Percentiles rank a stretch among this genome's conserved stretches.
phyloP scores from a whole-genome alignment of 441 rosid genomes.

The Gossypium schwendimanii region DNA sequence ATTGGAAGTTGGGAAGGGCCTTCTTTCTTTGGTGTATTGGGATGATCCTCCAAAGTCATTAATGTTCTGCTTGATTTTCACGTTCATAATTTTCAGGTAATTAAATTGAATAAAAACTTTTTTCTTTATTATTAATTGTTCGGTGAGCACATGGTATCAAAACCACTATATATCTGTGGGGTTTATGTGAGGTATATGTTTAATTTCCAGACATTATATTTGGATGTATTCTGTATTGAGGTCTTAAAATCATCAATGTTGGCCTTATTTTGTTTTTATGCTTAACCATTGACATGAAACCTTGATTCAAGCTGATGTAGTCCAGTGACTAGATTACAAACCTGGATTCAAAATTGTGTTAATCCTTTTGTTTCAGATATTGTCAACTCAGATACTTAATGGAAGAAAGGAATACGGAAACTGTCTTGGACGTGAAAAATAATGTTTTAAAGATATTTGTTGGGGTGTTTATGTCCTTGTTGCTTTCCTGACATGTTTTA shows the following conservation, averaged over 20 bases:
- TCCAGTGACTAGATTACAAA: neutral
- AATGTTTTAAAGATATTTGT: neutral
- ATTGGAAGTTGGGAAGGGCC: constrained; percentile 52
- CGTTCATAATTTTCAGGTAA: constrained; percentile 65
- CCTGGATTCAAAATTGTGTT: neutral
- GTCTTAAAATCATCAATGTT: neutral
- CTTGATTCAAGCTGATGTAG: neutral
- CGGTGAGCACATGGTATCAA: neutral
- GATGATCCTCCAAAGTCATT: constrained; percentile 66
- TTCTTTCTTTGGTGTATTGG: constrained; percentile 58
- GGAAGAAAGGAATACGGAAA: neutral
- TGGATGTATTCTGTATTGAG: neutral
- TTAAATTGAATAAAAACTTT: neutral
- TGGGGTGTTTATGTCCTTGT: neutral
- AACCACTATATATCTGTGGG: neutral
- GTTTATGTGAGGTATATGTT: neutral
- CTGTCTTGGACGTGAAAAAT: neutral
- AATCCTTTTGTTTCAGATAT: neutral
- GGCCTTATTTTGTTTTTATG: neutral
- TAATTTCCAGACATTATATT: neutral
- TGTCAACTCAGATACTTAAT: neutral
- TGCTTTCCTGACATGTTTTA: neutral
- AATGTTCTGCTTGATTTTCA: constrained; percentile 56
- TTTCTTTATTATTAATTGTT: neutral
- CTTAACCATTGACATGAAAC: neutral